Evolutionary conservation across 176 grass and related monocot genomes (phyloP), one percentile per base, ranked within the genome.

Genomic region (Elymus sibiricus): DNA sequence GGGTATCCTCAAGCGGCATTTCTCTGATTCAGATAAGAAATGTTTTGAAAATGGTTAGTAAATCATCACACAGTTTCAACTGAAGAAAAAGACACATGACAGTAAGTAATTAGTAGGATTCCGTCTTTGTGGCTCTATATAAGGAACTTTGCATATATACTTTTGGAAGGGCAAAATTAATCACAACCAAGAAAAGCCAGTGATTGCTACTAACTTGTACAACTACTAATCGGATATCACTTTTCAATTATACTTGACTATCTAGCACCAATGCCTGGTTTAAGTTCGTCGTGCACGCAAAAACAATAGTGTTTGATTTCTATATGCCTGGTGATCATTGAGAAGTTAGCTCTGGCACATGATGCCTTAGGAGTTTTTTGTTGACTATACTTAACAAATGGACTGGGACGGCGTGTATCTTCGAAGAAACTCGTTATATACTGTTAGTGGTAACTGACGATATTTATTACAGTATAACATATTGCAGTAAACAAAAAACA

Each of bases 1-100:
- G 82, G 38, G 92, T 83, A 39, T 94, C 90, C 0, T 79, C 85
- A 16, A 92, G 65, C 43, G 88, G 84, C 6, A 82, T 89, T 71
- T 90, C 90, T 82, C 97, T 95, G 84, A 58, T 78, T 32, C 10
- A 69, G 19, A 82, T 58, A 22, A 68, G 31, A 83, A 78, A 66
- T 65, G 16, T 22, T 40, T 44, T 11, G 19, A 11, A 59, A 26
- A 82, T 80, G 56, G 8, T 65, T 38, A 37, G 42, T 40, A 46
- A 82, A 70, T 21, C 35, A 56, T 62, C 39, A 22, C 13, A 80
- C 16, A 76, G 11, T 19, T 10, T 10, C 7, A 64, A 44, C 5
- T 21, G 39, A 84, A 73, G 9, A 28, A 7, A 58, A 49, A 56
- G 2, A 0, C 0, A 63, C 25, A 9, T 11, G 32, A 37, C 31